Base-by-base conservation (phyloP, 129 eudicot species). In the Saposhnikovia divaricata region DNA sequence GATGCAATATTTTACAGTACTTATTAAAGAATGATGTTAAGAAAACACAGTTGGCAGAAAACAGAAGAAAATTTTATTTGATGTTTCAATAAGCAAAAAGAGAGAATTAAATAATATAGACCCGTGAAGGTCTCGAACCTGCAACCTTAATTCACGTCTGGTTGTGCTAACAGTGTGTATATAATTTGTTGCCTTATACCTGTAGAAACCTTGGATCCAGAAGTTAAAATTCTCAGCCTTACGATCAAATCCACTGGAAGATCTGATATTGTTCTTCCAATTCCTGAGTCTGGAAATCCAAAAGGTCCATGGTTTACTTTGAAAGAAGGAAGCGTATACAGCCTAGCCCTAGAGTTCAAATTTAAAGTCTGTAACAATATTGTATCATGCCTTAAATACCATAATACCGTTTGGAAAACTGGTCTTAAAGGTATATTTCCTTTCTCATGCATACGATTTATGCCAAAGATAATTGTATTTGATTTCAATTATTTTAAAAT, bases 371-470 rank as follows among this genome's bases (percentile, higher is more conserved):
- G 59, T 78, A 93, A 90, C 86, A 90, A 93, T 84, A 90, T 93
- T 78, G 98, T 93, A 0, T 89, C 93, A 0, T 96, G 98, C 78
- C 98, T 93, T 50, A 89, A 85, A 75, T 93, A 93, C 89, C 88
- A 77, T 53, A 93, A 93, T 84, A 89, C 96, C 2, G 93, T 93
- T 31, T 93, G 98, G 98, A 93, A 93, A 87, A 90, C 98, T 40
- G 98, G 98, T 78, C 72, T 93, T 27, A 93, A 86, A 84, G 98
- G 98, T 93, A 82, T 15, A 42, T 25, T 73, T 57, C 13, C 69
- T 40, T 42, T 66, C 84, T 46, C 45, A 63, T 63, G 70, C 21
- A 72, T 12, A 46, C 8, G 0, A n/a, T 73, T 43, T 73, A 44
- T 8, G 37, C 53, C 37, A 73, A 23, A 23, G 28, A 43, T 43